A percentile compares a stretch with the other conserved stretches of the same genome.
Evolutionary conservation across 495 filamentous ascomycete genomes (phyloP).

Genomic region (Aspergillus incahuasiensis): DNA sequence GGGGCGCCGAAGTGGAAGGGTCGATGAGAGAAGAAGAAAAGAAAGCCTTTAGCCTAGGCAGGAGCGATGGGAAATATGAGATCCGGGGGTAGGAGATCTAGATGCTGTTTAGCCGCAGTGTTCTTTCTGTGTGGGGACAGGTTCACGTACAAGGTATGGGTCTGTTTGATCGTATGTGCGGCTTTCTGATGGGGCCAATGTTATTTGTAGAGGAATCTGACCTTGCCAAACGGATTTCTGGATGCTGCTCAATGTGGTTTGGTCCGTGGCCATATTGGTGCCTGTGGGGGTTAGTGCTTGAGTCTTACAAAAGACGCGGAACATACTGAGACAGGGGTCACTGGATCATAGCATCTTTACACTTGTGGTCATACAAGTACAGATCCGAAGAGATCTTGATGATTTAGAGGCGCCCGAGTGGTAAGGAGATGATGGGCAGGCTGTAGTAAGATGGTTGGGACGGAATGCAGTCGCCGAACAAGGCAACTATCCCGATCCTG

Average conservation of each 20-base stretch:
- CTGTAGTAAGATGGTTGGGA: no score
- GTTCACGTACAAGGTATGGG: conserved; percentile 45
- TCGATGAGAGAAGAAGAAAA: conserved; percentile 70
- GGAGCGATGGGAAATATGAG: conserved; percentile 65
- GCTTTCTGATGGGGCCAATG: conserved; percentile 49
- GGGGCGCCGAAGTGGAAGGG: conserved; percentile 45
- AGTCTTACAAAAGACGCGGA: not conserved
- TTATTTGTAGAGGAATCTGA: conserved; percentile 48
- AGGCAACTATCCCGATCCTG: no score
- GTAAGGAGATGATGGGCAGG: not conserved
- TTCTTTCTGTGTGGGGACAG: not conserved
- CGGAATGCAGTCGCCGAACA: no score
- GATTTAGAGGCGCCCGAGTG: not conserved
- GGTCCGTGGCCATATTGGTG: conserved; percentile 8
- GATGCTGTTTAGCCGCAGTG: conserved; percentile 8
- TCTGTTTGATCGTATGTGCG: conserved; percentile 51
- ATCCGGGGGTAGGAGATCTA: conserved; percentile 51
- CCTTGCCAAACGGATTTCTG: conserved; percentile 50
- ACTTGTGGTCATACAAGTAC: not conserved
- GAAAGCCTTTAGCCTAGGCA: conserved; percentile 74
- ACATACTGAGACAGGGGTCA: not conserved
- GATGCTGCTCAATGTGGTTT: conserved; percentile 28
- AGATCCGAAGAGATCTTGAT: not conserved
- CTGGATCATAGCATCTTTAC: not conserved
- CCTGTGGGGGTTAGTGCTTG: not conserved